phyloP scores from a whole-genome alignment of 2,329 filamentous ascomycete genomes.

The Teratosphaeria gauchensis region DNA sequence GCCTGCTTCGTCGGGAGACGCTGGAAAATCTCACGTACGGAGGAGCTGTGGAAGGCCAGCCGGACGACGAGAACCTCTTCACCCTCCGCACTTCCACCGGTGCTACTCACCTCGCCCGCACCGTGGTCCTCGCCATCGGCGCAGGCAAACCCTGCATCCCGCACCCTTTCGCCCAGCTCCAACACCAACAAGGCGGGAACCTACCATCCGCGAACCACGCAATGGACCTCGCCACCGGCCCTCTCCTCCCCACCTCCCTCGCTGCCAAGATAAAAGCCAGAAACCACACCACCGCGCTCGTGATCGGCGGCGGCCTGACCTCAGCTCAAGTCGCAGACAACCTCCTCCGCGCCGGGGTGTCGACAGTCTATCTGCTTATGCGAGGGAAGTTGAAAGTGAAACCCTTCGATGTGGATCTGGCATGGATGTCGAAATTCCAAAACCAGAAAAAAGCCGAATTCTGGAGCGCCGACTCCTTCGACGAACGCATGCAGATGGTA shows the following conservation, averaged over 20 bases:
- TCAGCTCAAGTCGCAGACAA: constrained; percentile 65
- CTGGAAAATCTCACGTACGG: constrained; percentile 54
- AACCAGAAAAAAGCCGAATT: constrained; percentile 69
- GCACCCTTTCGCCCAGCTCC: constrained; percentile 23
- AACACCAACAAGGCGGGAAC: constrained; percentile 15
- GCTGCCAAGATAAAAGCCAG: no score
- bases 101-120: constrained; percentile 44
- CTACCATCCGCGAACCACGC: constrained; percentile 51
- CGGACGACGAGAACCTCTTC: constrained; percentile 48
- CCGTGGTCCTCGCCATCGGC: constrained; percentile 62
- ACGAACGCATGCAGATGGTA: constrained; percentile 57
- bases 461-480: constrained; percentile 54
- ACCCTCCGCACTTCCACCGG: constrained; percentile 48
- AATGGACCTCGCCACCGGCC: constrained; percentile 35
- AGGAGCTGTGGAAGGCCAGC: constrained; percentile 33
- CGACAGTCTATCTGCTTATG: constrained; percentile 62
- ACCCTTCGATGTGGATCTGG: constrained; percentile 65
- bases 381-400: constrained; percentile 49
- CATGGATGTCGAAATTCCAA: constrained; percentile 75
- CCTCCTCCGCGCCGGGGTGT: constrained; percentile 54
- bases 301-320: constrained; percentile 67
- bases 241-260: constrained; percentile 30
- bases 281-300: constrained; percentile 58
- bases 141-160: constrained; percentile 48
- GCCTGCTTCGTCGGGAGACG: constrained; percentile 50